These are phyloP conservation scores for Zostera marina DNA, from an alignment of 116 monocot species.

Conservation along the genomic window DNA sequence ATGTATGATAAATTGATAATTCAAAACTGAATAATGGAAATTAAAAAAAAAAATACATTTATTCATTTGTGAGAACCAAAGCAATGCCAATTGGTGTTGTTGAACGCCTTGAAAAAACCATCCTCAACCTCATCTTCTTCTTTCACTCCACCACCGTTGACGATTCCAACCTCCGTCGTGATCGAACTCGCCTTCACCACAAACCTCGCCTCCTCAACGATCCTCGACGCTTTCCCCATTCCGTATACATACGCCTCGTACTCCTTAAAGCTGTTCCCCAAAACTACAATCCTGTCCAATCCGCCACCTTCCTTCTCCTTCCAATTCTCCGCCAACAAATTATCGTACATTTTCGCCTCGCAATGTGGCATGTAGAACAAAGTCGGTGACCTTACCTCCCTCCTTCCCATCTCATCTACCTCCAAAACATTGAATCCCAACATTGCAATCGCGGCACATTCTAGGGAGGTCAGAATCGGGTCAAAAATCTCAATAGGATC, in stretches of 20 bases:
- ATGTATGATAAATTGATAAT: no score
- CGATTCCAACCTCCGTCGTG: conserved; percentile 38
- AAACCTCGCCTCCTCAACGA: conserved; percentile 18
- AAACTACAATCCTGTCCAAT: conserved; percentile 35
- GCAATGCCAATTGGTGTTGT: conserved; percentile 82
- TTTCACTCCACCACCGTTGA: conserved; percentile 5
- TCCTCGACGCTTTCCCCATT: conserved; percentile 13
- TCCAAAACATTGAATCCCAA: conserved; percentile 26
- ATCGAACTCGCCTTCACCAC: conserved; percentile 25
- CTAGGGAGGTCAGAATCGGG: conserved; percentile 53
- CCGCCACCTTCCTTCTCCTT: conserved; percentile 1
- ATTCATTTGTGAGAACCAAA: conserved; percentile 15
- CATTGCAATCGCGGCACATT: conserved; percentile 33
- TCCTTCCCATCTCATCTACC: conserved; percentile 37
- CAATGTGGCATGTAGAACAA: conserved; percentile 95
- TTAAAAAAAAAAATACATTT: no score
- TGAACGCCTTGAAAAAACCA: conserved; percentile 41
- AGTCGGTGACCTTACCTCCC: conserved; percentile 31
- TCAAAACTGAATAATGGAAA: no score
- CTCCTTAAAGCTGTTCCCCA: conserved; percentile 69
- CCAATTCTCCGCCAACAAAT: conserved; percentile 49
- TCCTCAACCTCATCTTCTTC: conserved; percentile 8
- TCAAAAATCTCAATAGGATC: conserved; percentile 51
- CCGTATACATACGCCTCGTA: conserved; percentile 26
- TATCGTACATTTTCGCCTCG: conserved; percentile 57